Conservation (phyloP, 441 rosid species). For the Pelargonium fulgidum region DNA sequence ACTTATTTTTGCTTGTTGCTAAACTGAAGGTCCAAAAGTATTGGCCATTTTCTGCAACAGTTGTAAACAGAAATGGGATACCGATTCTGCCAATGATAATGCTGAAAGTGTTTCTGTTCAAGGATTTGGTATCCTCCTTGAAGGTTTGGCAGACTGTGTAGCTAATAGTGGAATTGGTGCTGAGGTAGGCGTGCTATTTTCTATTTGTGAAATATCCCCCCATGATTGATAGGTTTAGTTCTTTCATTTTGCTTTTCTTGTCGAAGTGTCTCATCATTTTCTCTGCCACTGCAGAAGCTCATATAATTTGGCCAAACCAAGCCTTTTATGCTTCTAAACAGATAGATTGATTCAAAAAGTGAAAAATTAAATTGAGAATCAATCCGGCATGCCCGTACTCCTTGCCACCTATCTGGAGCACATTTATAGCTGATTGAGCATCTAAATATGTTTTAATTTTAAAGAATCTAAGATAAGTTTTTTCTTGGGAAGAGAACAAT, state of each 20-base stretch:
- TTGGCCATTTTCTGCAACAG: conserved; percentile 46
- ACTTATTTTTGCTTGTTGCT: conserved; percentile 21
- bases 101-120: conserved; percentile 25
- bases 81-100: conserved; percentile 30
- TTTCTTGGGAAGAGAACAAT: neutral
- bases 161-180: conserved; percentile 36
- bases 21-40: conserved; percentile 56
- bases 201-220: neutral
- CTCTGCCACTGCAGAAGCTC: neutral
- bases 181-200: conserved; percentile 29
- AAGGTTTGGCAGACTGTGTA: conserved; percentile 71
- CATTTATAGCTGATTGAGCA: no score
- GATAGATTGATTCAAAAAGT: neutral
- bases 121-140: conserved; percentile 40
- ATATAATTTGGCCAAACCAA: neutral
- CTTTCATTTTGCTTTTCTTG: no score
- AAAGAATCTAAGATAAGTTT: neutral
- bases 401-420: no score
- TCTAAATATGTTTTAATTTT: neutral
- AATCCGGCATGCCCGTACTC: no score
- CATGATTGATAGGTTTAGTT: no score
- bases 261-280: neutral
- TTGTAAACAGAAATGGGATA: conserved; percentile 26
- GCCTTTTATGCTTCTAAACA: neutral
- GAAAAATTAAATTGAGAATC: no score